These are phyloP conservation scores for Tuber borchii DNA, from an alignment of 495 filamentous ascomycete genomes.

Conservation along the genomic window DNA sequence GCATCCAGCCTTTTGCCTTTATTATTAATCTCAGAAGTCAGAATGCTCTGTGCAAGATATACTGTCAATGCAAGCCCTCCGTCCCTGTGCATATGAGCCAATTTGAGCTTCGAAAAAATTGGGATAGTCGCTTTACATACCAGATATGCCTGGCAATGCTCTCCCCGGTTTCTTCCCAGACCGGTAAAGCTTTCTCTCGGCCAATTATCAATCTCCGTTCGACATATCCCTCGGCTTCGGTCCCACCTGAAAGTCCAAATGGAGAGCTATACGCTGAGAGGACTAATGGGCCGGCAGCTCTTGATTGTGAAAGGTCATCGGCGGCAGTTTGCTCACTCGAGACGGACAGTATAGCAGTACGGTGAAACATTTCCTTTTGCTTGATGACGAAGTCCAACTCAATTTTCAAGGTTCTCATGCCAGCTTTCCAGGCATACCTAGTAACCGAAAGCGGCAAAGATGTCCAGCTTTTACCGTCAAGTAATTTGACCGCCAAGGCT, in stretches of 20 bases:
- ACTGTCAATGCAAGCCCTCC: slow-evolving; percentile 56
- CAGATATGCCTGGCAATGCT: slow-evolving; percentile 93
- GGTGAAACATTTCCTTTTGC: background rate
- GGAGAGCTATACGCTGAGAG: slow-evolving; percentile 54
- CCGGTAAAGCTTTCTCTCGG: slow-evolving; percentile 40
- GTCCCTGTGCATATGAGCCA: slow-evolving; percentile 51
- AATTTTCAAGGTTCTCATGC: slow-evolving; percentile 51
- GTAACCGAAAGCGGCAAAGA: slow-evolving; percentile 47
- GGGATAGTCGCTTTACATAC: slow-evolving; percentile 47
- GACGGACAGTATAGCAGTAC: slow-evolving; percentile 12
- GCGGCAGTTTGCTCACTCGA: slow-evolving; percentile 10
- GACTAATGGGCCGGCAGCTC: slow-evolving; percentile 37
- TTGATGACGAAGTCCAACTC: slow-evolving; percentile 15
- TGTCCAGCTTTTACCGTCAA: slow-evolving; percentile 38
- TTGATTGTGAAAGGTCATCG: slow-evolving; percentile 21
- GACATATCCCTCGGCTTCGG: slow-evolving; percentile 49
- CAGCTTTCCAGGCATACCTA: slow-evolving; percentile 50
- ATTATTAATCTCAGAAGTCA: background rate
- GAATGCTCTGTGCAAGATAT: slow-evolving; percentile 42
- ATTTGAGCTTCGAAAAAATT: background rate
- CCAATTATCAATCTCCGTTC: slow-evolving; percentile 49
- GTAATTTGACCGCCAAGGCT: slow-evolving; percentile 51
- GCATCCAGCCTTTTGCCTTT: slow-evolving; percentile 18
- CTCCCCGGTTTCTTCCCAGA: slow-evolving; percentile 90
- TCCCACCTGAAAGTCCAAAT: slow-evolving; percentile 45